These are phyloP conservation scores for Sporothrix inflata DNA, from an alignment of 2,329 filamentous ascomycete species.

Conservation along the genomic window DNA sequence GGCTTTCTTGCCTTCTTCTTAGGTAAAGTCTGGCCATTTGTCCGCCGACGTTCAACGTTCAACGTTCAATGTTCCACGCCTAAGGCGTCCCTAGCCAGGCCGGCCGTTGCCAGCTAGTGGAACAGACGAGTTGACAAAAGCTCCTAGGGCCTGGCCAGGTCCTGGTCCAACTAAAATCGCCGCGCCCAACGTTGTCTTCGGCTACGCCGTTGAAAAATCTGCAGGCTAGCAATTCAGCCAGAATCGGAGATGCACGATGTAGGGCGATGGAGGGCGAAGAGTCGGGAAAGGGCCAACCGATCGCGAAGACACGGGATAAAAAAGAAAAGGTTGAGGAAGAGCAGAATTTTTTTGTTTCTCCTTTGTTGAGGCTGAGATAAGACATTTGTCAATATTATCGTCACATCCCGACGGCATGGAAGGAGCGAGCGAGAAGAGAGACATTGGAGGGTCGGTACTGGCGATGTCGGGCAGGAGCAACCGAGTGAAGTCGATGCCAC, in stretches of 20 bases:
- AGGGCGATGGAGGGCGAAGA: slow-evolving; percentile 1
- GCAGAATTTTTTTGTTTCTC: neutral
- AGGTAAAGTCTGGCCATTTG: neutral
- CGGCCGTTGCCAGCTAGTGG: neutral
- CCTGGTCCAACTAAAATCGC: slow-evolving; percentile 14
- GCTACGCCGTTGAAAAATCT: slow-evolving; percentile 25
- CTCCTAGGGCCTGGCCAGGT: neutral
- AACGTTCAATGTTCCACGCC: neutral
- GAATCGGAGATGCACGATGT: slow-evolving; percentile 18
- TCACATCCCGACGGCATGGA: neutral
- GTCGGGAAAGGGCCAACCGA: neutral
- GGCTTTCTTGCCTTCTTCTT: neutral
- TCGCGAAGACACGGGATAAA: neutral
- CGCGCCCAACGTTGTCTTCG: slow-evolving; percentile 18
- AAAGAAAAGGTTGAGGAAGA: neutral
- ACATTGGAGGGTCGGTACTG: neutral
- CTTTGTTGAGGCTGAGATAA: slow-evolving; percentile 19
- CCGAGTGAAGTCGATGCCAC: neutral
- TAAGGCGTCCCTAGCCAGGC: neutral
- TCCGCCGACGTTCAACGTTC: neutral
- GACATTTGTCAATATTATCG: neutral
- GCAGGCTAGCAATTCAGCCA: slow-evolving; percentile 28
- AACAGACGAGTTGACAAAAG: neutral
- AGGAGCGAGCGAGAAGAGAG: neutral
- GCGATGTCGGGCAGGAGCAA: neutral